Conservation (phyloP, 192 early-diverging fungal species). For the Borealophlyctis nickersoniae region DNA sequence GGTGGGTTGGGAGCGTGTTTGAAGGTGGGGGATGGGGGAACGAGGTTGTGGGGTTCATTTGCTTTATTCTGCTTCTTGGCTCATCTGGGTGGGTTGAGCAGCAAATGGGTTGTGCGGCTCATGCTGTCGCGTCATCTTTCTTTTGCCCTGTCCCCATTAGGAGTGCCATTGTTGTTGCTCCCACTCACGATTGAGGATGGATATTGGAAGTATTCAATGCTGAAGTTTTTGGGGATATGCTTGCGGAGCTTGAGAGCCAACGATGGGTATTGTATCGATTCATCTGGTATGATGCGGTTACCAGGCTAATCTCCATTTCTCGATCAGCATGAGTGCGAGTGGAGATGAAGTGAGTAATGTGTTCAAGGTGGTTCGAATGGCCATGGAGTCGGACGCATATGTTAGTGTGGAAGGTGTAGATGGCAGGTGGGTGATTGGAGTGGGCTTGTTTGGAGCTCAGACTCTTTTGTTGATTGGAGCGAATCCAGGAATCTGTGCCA, state of each 20-base stretch:
- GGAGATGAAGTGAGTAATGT: slow-evolving; percentile 10
- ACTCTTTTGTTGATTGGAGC: neutral
- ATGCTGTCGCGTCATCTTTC: slow-evolving; percentile 3
- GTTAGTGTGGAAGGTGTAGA: neutral
- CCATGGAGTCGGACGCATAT: slow-evolving; percentile 28
- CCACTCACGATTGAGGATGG: neutral
- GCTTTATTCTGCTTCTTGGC: too few species aligned
- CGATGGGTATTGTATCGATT: slow-evolving; percentile 22
- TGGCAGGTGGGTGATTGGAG: neutral
- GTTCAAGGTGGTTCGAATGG: slow-evolving; percentile 12
- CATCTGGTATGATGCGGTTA: slow-evolving; percentile 8
- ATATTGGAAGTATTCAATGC: neutral
- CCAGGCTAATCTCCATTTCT: slow-evolving; percentile 4
- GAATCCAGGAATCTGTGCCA: neutral
- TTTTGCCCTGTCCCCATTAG: neutral
- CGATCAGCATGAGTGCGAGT: slow-evolving; percentile 13
- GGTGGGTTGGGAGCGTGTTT: neutral
- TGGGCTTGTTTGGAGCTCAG: neutral
- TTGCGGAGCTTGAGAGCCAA: slow-evolving; percentile 21
- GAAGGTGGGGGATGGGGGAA: slow-evolving; percentile 9
- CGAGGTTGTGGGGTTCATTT: slow-evolving; percentile 22
- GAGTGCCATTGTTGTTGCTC: neutral
- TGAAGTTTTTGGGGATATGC: slow-evolving; percentile 24
- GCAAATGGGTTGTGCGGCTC: slow-evolving; percentile 7
- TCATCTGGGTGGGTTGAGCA: neutral